Evolutionary conservation across 768 basidiomycete species (phyloP).

Genomic region (Rossbeevera mucosa): DNA sequence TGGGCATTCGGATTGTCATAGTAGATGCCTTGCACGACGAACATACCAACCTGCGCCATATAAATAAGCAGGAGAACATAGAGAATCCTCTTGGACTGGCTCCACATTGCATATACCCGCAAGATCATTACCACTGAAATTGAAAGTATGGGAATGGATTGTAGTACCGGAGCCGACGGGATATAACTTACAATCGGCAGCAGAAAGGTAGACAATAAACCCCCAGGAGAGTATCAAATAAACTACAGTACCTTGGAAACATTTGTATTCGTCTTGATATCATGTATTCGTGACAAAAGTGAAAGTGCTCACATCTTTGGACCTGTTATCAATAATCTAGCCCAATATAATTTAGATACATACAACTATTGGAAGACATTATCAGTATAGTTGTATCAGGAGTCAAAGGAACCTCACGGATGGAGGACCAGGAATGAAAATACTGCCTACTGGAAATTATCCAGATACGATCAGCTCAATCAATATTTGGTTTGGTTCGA

Average conservation of each 20-base stretch:
- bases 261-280: neutral
- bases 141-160: neutral
- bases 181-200: constrained; percentile 9
- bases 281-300: neutral
- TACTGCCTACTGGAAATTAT: neutral
- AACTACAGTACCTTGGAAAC: neutral
- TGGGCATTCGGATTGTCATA: neutral
- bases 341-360: neutral
- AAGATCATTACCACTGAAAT: constrained; percentile 14
- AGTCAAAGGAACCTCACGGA: neutral
- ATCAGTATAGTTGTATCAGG: neutral
- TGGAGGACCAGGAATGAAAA: constrained; percentile 1
- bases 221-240: neutral
- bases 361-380: neutral
- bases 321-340: neutral
- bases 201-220: constrained; percentile 4
- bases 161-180: too few species aligned
- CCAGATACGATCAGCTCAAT: neutral
- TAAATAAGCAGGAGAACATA: constrained; percentile 2
- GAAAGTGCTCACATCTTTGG: constrained; percentile 9
- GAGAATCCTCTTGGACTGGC: constrained; percentile 7
- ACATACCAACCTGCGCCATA: neutral
- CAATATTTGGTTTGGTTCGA: neutral
- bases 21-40: constrained; percentile 1
- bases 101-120: constrained; percentile 13